Evolutionary conservation across 2,329 filamentous ascomycete genomes (phyloP).

Genomic region (Aspergillus sp.): DNA sequence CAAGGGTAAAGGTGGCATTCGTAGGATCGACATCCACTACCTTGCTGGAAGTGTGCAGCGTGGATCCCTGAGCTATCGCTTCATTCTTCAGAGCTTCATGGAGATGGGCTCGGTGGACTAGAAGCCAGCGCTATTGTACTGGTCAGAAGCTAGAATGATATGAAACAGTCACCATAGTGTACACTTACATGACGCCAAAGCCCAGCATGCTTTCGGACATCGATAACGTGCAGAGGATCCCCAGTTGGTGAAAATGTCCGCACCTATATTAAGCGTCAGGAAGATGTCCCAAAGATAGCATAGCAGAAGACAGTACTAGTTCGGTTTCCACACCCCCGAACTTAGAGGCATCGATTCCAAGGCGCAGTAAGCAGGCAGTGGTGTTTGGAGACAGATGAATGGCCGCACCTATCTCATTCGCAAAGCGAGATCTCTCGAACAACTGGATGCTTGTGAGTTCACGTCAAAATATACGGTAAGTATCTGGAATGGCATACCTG

Average conservation of each 20-base stretch:
- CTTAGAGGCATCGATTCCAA: conserved; percentile 42
- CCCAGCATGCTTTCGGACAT: conserved; percentile 17
- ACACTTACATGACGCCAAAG: conserved; percentile 30
- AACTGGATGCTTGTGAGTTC: conserved; percentile 33
- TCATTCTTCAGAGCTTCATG: conserved; percentile 51
- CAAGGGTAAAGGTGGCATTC: conserved; percentile 43
- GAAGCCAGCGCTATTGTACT: conserved; percentile 43
- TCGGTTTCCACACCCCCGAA: conserved; percentile 39
- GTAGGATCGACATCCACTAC: conserved; percentile 45
- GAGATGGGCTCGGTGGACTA: conserved; percentile 54
- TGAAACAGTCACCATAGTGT: not conserved
- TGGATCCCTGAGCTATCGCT: conserved; percentile 43
- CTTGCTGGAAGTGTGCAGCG: conserved; percentile 43
- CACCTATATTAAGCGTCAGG: conserved; percentile 18
- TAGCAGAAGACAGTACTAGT: conserved; percentile 17
- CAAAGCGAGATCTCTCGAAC: conserved; percentile 56
- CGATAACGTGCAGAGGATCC: conserved; percentile 28
- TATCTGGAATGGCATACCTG: conserved; percentile 12
- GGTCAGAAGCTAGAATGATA: not conserved
- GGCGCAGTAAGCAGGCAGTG: conserved; percentile 53
- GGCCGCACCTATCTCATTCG: conserved; percentile 58
- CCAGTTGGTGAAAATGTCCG: conserved; percentile 40
- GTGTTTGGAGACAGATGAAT: conserved; percentile 63
- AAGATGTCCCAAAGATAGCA: not conserved
- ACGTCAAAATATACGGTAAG: no score